These are phyloP conservation scores for Zygoascus bituminiphila DNA, from an alignment of 805 yeast genomes.

Conservation along the genomic window DNA sequence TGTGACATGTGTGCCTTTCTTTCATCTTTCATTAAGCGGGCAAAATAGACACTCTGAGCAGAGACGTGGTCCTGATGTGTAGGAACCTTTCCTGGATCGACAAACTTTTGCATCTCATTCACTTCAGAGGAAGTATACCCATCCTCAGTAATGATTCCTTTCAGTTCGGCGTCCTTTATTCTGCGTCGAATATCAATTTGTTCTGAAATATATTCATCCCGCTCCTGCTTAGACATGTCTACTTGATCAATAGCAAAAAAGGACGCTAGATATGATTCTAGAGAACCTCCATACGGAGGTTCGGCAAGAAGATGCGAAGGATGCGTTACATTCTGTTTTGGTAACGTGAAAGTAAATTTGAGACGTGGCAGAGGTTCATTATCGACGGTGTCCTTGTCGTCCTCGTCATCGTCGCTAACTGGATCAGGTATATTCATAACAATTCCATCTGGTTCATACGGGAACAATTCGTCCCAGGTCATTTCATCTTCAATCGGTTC, in stretches of 20 bases:
- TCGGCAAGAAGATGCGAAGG: constrained; percentile 44
- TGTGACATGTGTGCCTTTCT: constrained; percentile 57
- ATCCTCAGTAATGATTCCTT: constrained; percentile 20
- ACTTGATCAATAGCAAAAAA: constrained; percentile 51
- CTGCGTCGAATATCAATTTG: constrained; percentile 40
- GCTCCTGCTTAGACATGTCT: constrained; percentile 54
- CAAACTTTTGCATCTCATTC: constrained; percentile 35
- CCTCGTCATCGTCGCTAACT: constrained; percentile 12
- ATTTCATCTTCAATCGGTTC: constrained; percentile 7
- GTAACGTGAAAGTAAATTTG: constrained; percentile 12
- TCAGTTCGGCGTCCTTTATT: constrained; percentile 40
- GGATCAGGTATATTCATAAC: constrained; percentile 1
- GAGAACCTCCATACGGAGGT: constrained; percentile 35
- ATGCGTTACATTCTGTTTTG: constrained; percentile 43
- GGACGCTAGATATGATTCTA: constrained; percentile 44
- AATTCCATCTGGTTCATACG: constrained; percentile 1
- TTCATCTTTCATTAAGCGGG: constrained; percentile 60
- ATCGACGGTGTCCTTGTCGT: constrained; percentile 22
- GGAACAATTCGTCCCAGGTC: constrained; percentile 1
- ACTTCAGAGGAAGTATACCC: constrained; percentile 2
- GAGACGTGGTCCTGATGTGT: constrained; percentile 68
- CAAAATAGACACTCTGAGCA: constrained; percentile 64
- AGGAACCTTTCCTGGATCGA: constrained; percentile 39
- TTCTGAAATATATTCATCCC: constrained; percentile 43
- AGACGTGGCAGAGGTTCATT: constrained; percentile 11